A percentile compares a stretch with the other conserved stretches of the same genome.
Evolutionary conservation across 371 early-diverging fungal species (phyloP).

Genomic region (Basidiobolus meristosporus): DNA sequence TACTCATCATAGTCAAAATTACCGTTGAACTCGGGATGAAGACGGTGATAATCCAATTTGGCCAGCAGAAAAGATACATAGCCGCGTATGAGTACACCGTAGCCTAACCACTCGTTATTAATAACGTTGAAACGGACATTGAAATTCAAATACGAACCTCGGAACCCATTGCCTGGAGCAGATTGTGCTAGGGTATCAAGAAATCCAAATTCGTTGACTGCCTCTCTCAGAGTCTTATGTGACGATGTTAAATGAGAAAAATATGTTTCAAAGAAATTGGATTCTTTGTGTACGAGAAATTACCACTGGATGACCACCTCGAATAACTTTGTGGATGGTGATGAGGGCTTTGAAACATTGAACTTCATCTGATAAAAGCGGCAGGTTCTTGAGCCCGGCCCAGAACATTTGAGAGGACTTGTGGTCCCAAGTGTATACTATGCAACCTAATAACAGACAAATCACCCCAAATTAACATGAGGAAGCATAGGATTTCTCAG

Average conservation of each 20-base stretch:
- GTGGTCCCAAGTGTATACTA: conserved; percentile 91
- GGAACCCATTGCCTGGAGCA: conserved; percentile 23
- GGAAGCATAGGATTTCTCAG: too few species aligned
- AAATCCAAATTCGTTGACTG: conserved; percentile 30
- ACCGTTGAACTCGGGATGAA: conserved; percentile 86
- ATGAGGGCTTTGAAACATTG: conserved; percentile 91
- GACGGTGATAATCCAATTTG: conserved; percentile 81
- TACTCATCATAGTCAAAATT: conserved; percentile 95
- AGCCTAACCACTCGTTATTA: too few species aligned
- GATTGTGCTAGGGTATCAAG: conserved; percentile 30
- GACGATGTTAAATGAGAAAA: too few species aligned
- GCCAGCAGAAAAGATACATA: conserved; percentile 75
- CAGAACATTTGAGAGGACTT: conserved; percentile 73
- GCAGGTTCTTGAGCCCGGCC: conserved; percentile 68
- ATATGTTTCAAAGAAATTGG: too few species aligned
- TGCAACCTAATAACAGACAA: conserved; percentile 51
- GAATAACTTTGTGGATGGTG: conserved; percentile 84
- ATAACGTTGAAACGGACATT: too few species aligned
- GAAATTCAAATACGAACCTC: too few species aligned
- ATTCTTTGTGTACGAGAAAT: too few species aligned
- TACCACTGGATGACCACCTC: conserved; percentile 77
- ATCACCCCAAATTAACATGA: too few species aligned
- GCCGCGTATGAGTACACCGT: conserved; percentile 77
- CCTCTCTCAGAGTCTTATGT: conserved; percentile 50
- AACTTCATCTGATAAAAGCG: conserved; percentile 78